Evolutionary conservation across 306 rosid genomes (phyloP).

Genomic region (Vigna unguiculata): DNA sequence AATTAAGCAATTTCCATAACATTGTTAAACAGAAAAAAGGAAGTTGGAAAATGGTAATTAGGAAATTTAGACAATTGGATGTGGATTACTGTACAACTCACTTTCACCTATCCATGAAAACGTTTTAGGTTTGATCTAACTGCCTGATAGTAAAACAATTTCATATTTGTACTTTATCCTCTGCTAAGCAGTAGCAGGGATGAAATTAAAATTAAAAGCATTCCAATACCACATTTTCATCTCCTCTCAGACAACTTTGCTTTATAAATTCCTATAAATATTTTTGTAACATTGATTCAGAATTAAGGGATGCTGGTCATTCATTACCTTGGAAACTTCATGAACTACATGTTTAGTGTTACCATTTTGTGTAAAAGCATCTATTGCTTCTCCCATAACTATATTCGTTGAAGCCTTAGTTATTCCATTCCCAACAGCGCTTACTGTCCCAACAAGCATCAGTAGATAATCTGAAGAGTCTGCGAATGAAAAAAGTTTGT

Average conservation of each 20-base stretch:
- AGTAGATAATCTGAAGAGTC: conserved; percentile 65
- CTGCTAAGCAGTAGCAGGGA: background rate
- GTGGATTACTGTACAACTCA: background rate
- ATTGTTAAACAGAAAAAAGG: background rate
- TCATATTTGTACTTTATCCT: background rate
- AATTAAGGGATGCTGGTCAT: conserved; percentile 19
- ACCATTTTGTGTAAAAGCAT: conserved; percentile 64
- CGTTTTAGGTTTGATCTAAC: no score
- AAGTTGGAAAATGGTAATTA: conserved; percentile 17
- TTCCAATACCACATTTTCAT: background rate
- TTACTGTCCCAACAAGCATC: conserved; percentile 67
- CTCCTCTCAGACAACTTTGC: background rate
- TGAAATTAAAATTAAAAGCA: background rate
- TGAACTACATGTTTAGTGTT: conserved; percentile 46
- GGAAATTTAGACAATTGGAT: background rate
- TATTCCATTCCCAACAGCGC: conserved; percentile 68
- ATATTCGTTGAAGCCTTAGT: conserved; percentile 61
- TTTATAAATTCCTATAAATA: background rate
- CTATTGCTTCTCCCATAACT: conserved; percentile 60
- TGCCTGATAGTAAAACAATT: no score
- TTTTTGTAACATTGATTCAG: background rate
- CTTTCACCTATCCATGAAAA: background rate
- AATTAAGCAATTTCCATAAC: background rate
- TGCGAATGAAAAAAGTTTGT: conserved; percentile 81
- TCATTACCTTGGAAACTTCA: conserved; percentile 61